Evolutionary conservation across 345 rosid species (phyloP), one percentile per base, ranked within the genome.

Genomic region (Reutealis trisperma): DNA sequence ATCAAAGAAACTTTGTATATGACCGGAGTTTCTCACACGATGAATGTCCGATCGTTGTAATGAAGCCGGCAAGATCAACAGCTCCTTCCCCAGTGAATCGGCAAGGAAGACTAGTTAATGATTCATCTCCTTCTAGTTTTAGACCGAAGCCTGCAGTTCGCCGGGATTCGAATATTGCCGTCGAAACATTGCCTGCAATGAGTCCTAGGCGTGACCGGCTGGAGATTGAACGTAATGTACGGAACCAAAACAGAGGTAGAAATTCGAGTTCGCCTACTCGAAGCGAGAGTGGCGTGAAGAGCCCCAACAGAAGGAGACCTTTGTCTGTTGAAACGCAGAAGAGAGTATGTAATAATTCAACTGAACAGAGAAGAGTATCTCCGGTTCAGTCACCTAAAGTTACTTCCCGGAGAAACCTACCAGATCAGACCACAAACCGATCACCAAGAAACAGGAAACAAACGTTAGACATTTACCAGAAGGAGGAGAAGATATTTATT

Each of bases 31-130:
- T 78, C 44, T 49, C 83, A 27, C 75, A 58, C n/a, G 79, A 83
- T 21, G 88, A 88, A 71, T 88, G 89, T 32, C 92, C 93, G 0
- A 83, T 89, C 19, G 87, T 89, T 19, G 76, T 87, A 18, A 82
- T 89, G 81, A 87, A 77, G 70, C 88, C 91, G 30, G 88, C 84
- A 12, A 78, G 82, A 62, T 78, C 84, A 16, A 24, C 70, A 5
- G 32, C 81, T 21, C 32, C 54, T 42, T 10, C 70, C 21, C 75
- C 79, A 13, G 22, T 63, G 54, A 68, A 76, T 63, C 75, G 78
- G 21, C 71, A 30, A 2, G 84, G 85, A 70, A 78, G 84, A 58
- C 75, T 57, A 16, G 81, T 80, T 9, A 78, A 63, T 68, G 84
- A 86, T 49, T 85, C 90, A 12, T 77, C 85, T 75, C 74, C 82